phyloP scores from a whole-genome alignment of 116 monocot genomes.

The Dioscorea cayenensis region DNA sequence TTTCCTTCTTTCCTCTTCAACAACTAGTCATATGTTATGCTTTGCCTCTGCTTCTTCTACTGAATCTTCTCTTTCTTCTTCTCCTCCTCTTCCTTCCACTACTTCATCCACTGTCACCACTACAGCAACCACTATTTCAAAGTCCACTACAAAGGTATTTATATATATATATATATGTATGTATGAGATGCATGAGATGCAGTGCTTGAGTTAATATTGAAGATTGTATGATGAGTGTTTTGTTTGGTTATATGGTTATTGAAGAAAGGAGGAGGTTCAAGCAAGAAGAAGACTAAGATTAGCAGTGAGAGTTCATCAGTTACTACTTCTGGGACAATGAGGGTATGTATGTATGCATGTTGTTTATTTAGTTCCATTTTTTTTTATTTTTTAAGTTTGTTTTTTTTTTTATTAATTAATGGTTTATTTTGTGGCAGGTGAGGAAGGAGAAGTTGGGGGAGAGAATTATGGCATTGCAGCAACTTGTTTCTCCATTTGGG shows the following conservation, averaged over 20 bases:
- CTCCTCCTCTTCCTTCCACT: neutral
- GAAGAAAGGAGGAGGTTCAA: too few species aligned
- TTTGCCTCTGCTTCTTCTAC: neutral
- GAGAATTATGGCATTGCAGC: slow-evolving; percentile 44
- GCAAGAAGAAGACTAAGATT: too few species aligned
- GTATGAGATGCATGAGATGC: too few species aligned
- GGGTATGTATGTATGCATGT: neutral
- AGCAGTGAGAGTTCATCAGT: too few species aligned
- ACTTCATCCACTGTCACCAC: neutral
- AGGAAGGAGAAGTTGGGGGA: slow-evolving; percentile 60
- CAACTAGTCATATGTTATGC: neutral
- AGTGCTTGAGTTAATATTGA: too few species aligned
- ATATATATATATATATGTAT: too few species aligned
- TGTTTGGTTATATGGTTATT: too few species aligned
- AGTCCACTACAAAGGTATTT: neutral
- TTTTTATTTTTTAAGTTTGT: neutral
- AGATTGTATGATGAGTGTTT: too few species aligned
- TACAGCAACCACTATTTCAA: neutral
- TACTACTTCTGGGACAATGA: too few species aligned
- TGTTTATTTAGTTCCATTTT: too few species aligned
- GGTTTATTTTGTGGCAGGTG: slow-evolving; percentile 18
- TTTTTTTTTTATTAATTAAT: neutral
- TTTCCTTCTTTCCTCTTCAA: neutral
- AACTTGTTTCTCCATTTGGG: slow-evolving; percentile 60
- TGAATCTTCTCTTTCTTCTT: neutral